A percentile compares a stretch with the other conserved stretches of the same genome.
Conservation (phyloP, 1,284 basidiomycete genomes). For the Cutaneotrichosporon cutaneum region DNA sequence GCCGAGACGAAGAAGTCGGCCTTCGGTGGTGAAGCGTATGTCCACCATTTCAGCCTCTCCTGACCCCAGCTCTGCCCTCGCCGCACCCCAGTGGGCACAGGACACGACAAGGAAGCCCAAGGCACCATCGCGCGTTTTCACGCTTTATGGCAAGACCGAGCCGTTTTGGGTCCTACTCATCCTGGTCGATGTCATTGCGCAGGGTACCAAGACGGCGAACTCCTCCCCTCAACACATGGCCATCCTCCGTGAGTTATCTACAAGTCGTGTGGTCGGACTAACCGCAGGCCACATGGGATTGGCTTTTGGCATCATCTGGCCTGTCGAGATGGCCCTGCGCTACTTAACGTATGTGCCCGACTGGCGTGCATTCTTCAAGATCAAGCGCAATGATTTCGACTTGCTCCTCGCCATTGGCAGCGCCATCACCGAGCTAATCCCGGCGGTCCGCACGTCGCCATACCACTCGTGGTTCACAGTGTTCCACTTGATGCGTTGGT, state of each 20-base stretch:
- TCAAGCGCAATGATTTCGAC: conserved; percentile 74
- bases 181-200: conserved; percentile 65
- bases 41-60: not conserved
- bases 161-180: conserved; percentile 76
- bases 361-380: conserved; percentile 73
- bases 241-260: conserved; percentile 37
- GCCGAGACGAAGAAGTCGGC: conserved; percentile 87
- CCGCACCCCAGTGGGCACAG: conserved; percentile 39
- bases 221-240: conserved; percentile 57
- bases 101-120: conserved; percentile 33
- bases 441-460: conserved; percentile 64
- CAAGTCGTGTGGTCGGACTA: conserved; percentile 30
- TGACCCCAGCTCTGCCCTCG: conserved; percentile 16
- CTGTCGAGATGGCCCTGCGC: conserved; percentile 81
- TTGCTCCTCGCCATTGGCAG: conserved; percentile 74
- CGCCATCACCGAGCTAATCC: conserved; percentile 77
- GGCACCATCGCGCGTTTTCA: conserved; percentile 29
- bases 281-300: conserved; percentile 65
- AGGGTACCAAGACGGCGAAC: conserved; percentile 69
- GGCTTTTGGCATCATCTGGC: conserved; percentile 78
- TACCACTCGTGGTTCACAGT: conserved; percentile 89
- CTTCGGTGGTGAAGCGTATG: conserved; percentile 74
- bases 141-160: conserved; percentile 54
- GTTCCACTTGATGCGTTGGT: conserved; percentile 86
- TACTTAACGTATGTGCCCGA: conserved; percentile 72